phyloP scores from a whole-genome alignment of 352 stramenopile species.

The Phytophthora vignae region DNA sequence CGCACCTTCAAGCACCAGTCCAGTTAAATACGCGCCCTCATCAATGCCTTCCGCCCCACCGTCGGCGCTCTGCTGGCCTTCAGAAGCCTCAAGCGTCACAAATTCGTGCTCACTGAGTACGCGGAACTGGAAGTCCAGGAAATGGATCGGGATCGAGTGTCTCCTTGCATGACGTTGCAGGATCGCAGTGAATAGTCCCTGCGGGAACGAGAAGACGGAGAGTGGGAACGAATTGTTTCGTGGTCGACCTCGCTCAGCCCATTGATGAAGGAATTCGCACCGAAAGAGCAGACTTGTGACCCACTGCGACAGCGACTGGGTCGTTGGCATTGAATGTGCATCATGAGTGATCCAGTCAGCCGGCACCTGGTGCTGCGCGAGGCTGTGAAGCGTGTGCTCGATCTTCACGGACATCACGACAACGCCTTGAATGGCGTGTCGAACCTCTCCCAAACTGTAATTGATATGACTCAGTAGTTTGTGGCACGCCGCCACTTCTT shows the following conservation, averaged over 20 bases:
- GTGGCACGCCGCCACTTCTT: slow-evolving; percentile 70
- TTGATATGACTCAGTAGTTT: slow-evolving; percentile 51
- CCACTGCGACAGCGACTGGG: slow-evolving; percentile 63
- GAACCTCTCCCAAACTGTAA: slow-evolving; percentile 48
- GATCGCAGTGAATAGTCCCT: slow-evolving; percentile 82
- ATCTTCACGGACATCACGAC: slow-evolving; percentile 61
- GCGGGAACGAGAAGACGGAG: slow-evolving; percentile 75
- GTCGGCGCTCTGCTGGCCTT: slow-evolving; percentile 11
- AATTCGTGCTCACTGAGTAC: slow-evolving; percentile 57
- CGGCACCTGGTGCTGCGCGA: slow-evolving; percentile 63
- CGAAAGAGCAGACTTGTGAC: slow-evolving; percentile 63
- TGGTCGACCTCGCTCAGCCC: slow-evolving; percentile 42
- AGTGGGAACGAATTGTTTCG: slow-evolving; percentile 53
- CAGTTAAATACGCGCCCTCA: slow-evolving; percentile 68
- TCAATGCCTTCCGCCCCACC: slow-evolving; percentile 1
- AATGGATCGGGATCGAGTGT: slow-evolving; percentile 73
- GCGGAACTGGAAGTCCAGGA: slow-evolving; percentile 79
- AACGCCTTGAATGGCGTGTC: slow-evolving; percentile 67
- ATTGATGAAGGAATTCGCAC: slow-evolving; percentile 66
- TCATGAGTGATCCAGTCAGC: slow-evolving; percentile 45
- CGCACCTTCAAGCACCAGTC: slow-evolving; percentile 74
- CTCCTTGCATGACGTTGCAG: slow-evolving; percentile 79
- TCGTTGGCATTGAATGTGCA: slow-evolving; percentile 30
- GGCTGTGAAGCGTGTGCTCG: slow-evolving; percentile 63
- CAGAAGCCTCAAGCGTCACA: slow-evolving; percentile 3